Percentiles rank a stretch among this genome's conserved stretches.
These are phyloP conservation scores for Begonia peltatifolia DNA, from an alignment of 306 rosid species.

Conservation along the genomic window DNA sequence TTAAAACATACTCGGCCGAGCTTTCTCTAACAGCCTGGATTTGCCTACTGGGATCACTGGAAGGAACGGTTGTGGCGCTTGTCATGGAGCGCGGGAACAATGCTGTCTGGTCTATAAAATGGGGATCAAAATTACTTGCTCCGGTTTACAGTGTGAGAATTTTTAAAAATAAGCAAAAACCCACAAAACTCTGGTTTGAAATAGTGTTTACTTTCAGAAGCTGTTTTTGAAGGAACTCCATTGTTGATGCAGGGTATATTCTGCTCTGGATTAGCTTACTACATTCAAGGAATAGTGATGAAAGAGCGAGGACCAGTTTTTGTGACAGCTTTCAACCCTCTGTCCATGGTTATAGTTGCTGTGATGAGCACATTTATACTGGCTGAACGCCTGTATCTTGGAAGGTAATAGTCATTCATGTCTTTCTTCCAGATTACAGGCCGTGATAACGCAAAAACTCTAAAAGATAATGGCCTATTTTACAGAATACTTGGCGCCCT, in stretches of 20 bases:
- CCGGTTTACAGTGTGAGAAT: slow-evolving; percentile 43
- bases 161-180: not conserved
- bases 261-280: slow-evolving; percentile 60
- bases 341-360: slow-evolving; percentile 76
- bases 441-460: not conserved
- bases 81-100: slow-evolving; percentile 55
- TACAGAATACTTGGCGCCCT: slow-evolving; percentile 62
- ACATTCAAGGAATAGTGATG: slow-evolving; percentile 83
- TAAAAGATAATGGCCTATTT: slow-evolving; percentile 1
- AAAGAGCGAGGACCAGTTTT: slow-evolving; percentile 78
- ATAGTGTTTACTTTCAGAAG: not conserved
- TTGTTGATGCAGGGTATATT: slow-evolving; percentile 50
- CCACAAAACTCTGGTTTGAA: not conserved
- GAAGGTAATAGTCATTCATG: slow-evolving; percentile 36
- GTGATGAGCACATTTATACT: slow-evolving; percentile 47
- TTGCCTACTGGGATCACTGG: slow-evolving; percentile 58
- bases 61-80: slow-evolving; percentile 56
- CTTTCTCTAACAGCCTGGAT: slow-evolving; percentile 90
- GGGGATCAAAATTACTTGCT: slow-evolving; percentile 42
- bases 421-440: not conserved
- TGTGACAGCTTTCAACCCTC: slow-evolving; percentile 73
- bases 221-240: not conserved
- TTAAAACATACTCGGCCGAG: slow-evolving; percentile 61
- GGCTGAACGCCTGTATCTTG: slow-evolving; percentile 44
- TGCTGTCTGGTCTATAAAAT: slow-evolving; percentile 47